Evolutionary conservation across 2,329 filamentous ascomycete genomes (phyloP).

Genomic region (Fusarium virguliforme): DNA sequence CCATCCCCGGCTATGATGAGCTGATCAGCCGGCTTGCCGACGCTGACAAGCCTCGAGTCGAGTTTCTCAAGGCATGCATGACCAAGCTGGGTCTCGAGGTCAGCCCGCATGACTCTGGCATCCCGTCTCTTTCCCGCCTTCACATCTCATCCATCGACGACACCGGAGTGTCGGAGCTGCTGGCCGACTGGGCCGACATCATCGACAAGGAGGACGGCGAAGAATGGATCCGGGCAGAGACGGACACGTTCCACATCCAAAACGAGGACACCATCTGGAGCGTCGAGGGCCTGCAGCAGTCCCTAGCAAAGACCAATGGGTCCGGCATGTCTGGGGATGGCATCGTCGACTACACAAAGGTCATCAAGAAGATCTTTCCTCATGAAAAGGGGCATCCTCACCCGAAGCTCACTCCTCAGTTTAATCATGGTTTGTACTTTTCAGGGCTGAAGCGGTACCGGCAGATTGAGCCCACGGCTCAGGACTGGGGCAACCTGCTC

Average conservation of each 20-base stretch:
- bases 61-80: slow-evolving; percentile 86
- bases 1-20: slow-evolving; percentile 78
- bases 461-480: slow-evolving; percentile 67
- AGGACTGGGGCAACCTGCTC: slow-evolving; percentile 82
- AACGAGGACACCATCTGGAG: slow-evolving; percentile 75
- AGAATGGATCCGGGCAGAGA: slow-evolving; percentile 83
- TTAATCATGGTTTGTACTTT: slow-evolving; percentile 88
- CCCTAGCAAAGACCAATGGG: slow-evolving; percentile 60
- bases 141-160: slow-evolving; percentile 83
- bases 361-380: slow-evolving; percentile 81
- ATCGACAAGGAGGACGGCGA: slow-evolving; percentile 76
- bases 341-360: slow-evolving; percentile 80
- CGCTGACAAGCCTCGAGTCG: slow-evolving; percentile 78
- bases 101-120: slow-evolving; percentile 76
- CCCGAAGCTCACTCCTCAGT: slow-evolving; percentile 83
- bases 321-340: slow-evolving; percentile 58
- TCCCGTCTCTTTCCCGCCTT: slow-evolving; percentile 85
- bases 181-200: slow-evolving; percentile 77
- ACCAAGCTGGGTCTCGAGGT: slow-evolving; percentile 86
- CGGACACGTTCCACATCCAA: slow-evolving; percentile 86
- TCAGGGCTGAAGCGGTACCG: slow-evolving; percentile 79
- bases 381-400: slow-evolving; percentile 80
- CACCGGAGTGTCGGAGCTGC: slow-evolving; percentile 76
- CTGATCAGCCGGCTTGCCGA: slow-evolving; percentile 77
- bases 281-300: slow-evolving; percentile 68